These are phyloP conservation scores for Aspergillus aculeatus DNA, from an alignment of 2,329 filamentous ascomycete genomes.

Conservation along the genomic window DNA sequence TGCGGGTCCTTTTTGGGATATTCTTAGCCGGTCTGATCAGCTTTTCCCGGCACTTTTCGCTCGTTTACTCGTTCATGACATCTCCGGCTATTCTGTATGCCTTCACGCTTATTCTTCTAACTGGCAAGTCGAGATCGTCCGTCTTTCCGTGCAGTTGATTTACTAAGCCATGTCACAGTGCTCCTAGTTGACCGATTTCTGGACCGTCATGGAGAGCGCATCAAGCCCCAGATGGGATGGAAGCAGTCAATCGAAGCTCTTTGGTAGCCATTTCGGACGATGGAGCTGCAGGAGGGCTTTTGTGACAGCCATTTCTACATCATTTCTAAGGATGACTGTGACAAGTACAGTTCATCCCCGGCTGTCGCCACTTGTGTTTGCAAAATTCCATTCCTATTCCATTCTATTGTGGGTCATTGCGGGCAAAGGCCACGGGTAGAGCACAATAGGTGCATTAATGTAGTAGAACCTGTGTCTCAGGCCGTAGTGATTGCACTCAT, in stretches of 20 bases:
- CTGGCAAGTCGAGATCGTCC: conserved; percentile 24
- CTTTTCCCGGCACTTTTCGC: conserved; percentile 32
- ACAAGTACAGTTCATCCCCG: neutral
- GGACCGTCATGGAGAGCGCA: conserved; percentile 25
- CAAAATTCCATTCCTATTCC: neutral
- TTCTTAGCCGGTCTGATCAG: conserved; percentile 29
- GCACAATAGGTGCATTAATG: neutral
- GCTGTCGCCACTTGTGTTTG: neutral
- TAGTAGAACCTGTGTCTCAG: too few relatives aligned
- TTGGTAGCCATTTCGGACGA: conserved; percentile 10
- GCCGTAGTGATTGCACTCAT: neutral
- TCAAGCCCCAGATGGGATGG: conserved; percentile 25
- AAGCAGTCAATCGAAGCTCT: conserved; percentile 24
- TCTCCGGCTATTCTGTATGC: conserved; percentile 40
- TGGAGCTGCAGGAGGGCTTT: neutral
- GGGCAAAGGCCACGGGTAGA: neutral
- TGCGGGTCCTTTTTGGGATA: conserved; percentile 31
- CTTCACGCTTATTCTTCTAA: conserved; percentile 32
- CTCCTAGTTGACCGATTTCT: conserved; percentile 38
- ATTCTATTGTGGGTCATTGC: neutral
- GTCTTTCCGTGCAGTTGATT: neutral
- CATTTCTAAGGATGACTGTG: neutral
- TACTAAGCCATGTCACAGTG: conserved; percentile 25
- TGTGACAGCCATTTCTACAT: neutral
- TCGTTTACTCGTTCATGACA: conserved; percentile 42